Evolutionary conservation across 169 alveolate genomes (phyloP).

Genomic region (Cryptosporidium muris): DNA sequence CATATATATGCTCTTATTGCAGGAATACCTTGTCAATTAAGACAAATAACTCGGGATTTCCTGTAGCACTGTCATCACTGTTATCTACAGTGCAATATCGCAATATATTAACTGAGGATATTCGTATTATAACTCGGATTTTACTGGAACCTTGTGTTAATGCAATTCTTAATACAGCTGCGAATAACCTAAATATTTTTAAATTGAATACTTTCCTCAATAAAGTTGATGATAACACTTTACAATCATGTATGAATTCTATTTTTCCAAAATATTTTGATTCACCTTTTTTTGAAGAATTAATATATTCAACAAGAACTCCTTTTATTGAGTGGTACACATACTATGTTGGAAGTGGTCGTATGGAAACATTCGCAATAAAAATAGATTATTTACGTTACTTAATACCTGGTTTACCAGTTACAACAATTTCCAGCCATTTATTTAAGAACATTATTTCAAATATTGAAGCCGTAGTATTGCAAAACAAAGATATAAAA

Average conservation of each 20-base stretch:
- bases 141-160: slow-evolving; percentile 4
- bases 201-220: background rate
- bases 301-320: background rate
- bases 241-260: background rate
- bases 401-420: background rate
- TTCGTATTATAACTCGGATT: slow-evolving; percentile 1
- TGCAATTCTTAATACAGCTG: background rate
- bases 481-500: too few relatives aligned
- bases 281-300: background rate
- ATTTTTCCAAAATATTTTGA: slow-evolving; percentile 10
- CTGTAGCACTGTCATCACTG: background rate
- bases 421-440: too few relatives aligned
- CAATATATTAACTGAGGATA: slow-evolving; percentile 20
- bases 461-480: too few relatives aligned
- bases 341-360: slow-evolving; percentile 16
- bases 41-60: too few relatives aligned
- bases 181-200: background rate
- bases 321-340: slow-evolving; percentile 41
- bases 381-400: slow-evolving; percentile 9
- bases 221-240: background rate
- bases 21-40: background rate
- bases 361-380: slow-evolving; percentile 4
- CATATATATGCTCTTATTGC: slow-evolving; percentile 18
- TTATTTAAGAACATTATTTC: too few relatives aligned
- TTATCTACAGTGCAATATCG: slow-evolving; percentile 52